phyloP scores from a whole-genome alignment of 768 basidiomycete genomes.

The Boletus subcaerulescens region DNA sequence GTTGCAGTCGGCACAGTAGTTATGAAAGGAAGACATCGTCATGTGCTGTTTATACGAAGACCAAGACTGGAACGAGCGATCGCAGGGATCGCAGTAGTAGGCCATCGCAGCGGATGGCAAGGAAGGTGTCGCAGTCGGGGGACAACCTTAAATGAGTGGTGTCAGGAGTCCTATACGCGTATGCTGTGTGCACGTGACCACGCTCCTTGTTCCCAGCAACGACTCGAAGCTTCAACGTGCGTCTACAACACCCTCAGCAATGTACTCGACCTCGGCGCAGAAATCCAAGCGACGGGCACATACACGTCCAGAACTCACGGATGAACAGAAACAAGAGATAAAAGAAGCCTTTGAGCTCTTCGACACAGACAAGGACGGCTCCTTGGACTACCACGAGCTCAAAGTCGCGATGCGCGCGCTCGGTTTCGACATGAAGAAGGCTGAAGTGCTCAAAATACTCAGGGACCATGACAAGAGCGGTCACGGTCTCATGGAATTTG shows the following conservation, averaged over 20 bases:
- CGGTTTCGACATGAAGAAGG: conserved; percentile 98
- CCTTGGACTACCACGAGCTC: conserved; percentile 95
- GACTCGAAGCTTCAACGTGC: neutral
- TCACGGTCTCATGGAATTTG: conserved; percentile 83
- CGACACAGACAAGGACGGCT: conserved; percentile 97
- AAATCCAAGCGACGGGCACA: conserved; percentile 76
- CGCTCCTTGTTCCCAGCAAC: neutral
- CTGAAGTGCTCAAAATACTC: conserved; percentile 92
- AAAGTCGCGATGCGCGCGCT: conserved; percentile 98
- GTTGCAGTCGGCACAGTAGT: conserved; percentile 45
- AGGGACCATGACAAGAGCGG: conserved; percentile 87
- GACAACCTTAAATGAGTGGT: neutral
- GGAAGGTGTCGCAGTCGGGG: too few relatives aligned
- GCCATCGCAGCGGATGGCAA: conserved; percentile 22
- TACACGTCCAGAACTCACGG: conserved; percentile 76
- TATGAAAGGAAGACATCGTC: conserved; percentile 36
- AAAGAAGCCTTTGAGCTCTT: conserved; percentile 99
- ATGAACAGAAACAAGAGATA: conserved; percentile 93
- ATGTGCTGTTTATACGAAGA: conserved; percentile 36
- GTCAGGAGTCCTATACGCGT: neutral
- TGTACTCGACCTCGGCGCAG: conserved; percentile 63
- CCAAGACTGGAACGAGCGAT: conserved; percentile 32
- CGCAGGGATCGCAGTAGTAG: conserved; percentile 38
- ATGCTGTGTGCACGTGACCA: conserved; percentile 14
- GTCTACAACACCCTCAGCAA: conserved; percentile 10